Percentiles rank a stretch among this genome's conserved stretches.
phyloP scores from a whole-genome alignment of 2,329 filamentous ascomycete species.

The Xylaria arbuscula region DNA sequence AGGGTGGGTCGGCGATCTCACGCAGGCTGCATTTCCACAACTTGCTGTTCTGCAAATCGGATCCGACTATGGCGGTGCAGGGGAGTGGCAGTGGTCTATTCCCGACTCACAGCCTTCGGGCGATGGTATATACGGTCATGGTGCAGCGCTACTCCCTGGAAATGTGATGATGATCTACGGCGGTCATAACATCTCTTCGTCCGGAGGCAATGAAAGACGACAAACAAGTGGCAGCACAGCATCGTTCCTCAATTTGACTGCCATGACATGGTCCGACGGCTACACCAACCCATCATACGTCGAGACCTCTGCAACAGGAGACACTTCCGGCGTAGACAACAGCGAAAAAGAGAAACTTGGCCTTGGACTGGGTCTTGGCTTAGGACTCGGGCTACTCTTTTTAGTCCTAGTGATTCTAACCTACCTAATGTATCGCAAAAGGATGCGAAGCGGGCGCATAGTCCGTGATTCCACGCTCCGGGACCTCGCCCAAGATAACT shows the following conservation, averaged over 20 bases:
- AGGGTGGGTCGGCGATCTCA: conserved; percentile 89
- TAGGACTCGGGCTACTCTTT: conserved; percentile 71
- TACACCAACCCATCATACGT: conserved; percentile 60
- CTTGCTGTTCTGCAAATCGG: conserved; percentile 81
- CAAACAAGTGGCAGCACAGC: conserved; percentile 45
- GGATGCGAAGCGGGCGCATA: conserved; percentile 53
- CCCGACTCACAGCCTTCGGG: conserved; percentile 63
- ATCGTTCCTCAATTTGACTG: conserved; percentile 69
- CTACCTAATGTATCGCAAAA: conserved; percentile 62
- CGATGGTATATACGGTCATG: conserved; percentile 70
- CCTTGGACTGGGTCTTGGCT: conserved; percentile 71
- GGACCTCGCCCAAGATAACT: conserved; percentile 62
- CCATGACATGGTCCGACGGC: conserved; percentile 62
- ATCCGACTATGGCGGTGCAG: conserved; percentile 76
- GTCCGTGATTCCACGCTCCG: conserved; percentile 60
- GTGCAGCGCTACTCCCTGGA: conserved; percentile 70
- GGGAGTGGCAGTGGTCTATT: conserved; percentile 77
- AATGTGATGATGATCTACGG: conserved; percentile 77
- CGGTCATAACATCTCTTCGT: conserved; percentile 63
- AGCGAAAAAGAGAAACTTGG: conserved; percentile 61
- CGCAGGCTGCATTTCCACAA: conserved; percentile 82
- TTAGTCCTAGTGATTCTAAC: conserved; percentile 60
- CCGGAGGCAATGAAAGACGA: conserved; percentile 51
- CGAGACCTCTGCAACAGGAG: conserved; percentile 23
- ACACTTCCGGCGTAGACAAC: conserved; percentile 19